Conservation (phyloP, 2,329 filamentous ascomycete species). For the Clarireedia monteithiana region DNA sequence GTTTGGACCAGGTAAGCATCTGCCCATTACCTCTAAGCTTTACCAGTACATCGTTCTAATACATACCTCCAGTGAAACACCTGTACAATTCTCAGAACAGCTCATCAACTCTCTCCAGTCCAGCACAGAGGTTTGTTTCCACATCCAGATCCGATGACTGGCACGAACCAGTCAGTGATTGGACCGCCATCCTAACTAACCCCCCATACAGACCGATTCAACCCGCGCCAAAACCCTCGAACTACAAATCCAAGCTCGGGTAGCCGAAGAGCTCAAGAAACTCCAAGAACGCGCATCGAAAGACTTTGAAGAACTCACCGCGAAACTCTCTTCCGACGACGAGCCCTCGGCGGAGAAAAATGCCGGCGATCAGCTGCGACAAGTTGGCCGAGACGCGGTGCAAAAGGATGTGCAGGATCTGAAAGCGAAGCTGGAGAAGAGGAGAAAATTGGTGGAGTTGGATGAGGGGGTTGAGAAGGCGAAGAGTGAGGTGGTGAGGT, state of each 20-base stretch:
- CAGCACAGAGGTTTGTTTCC: conserved; percentile 66
- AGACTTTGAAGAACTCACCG: conserved; percentile 60
- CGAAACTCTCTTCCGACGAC: conserved; percentile 44
- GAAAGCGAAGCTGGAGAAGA: conserved; percentile 49
- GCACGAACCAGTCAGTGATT: not conserved
- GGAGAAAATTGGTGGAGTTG: conserved; percentile 59
- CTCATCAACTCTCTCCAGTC: conserved; percentile 76
- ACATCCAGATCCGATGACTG: not conserved
- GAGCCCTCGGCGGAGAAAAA: conserved; percentile 14
- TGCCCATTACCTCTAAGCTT: not conserved
- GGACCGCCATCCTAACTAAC: not conserved
- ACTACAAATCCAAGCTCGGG: conserved; percentile 80
- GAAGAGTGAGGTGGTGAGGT: conserved; percentile 68
- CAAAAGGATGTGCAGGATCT: conserved; percentile 52
- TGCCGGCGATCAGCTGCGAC: conserved; percentile 27
- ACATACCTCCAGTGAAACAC: conserved; percentile 42
- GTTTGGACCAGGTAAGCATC: conserved; percentile 24
- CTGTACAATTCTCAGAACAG: conserved; percentile 68
- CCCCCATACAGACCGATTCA: conserved; percentile 67
- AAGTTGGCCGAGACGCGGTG: conserved; percentile 40
- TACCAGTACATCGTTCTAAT: conserved; percentile 7
- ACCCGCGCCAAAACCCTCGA: conserved; percentile 78
- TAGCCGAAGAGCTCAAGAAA: conserved; percentile 75
- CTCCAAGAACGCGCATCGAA: conserved; percentile 64
- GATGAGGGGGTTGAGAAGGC: conserved; percentile 68